phyloP scores from a whole-genome alignment of 1,284 basidiomycete genomes.

The Apiotrichum domesticum region DNA sequence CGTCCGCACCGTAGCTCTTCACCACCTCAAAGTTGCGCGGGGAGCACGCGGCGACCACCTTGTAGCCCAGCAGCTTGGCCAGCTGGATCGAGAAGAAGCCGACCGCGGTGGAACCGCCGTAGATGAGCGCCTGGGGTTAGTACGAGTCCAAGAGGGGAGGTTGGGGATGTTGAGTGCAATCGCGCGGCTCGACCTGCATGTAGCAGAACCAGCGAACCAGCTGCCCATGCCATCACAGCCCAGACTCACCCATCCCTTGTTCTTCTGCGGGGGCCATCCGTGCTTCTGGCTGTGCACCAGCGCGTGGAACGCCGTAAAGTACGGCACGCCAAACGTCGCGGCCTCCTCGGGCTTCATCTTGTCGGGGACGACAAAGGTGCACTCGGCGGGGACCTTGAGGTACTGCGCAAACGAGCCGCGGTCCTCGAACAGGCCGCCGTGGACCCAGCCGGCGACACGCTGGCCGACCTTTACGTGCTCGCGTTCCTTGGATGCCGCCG shows the following conservation, averaged over 20 bases:
- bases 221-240: no score
- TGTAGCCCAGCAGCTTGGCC: conserved; percentile 48
- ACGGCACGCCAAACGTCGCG: conserved; percentile 46
- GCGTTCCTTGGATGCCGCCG: not conserved
- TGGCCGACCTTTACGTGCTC: conserved; percentile 43
- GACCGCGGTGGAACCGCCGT: conserved; percentile 49
- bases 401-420: conserved; percentile 48
- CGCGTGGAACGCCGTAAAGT: conserved; percentile 16
- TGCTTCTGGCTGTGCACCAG: conserved; percentile 11
- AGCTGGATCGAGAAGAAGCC: conserved; percentile 51
- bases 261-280: conserved; percentile 12
- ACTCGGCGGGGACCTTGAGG: conserved; percentile 31
- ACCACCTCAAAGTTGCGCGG: conserved; percentile 47
- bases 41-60: conserved; percentile 48
- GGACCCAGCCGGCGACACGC: conserved; percentile 50
- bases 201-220: no score
- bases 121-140: conserved; percentile 43
- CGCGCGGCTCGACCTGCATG: not conserved
- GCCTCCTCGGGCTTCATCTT: conserved; percentile 42
- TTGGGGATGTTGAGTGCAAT: not conserved
- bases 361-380: conserved; percentile 26
- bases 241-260: conserved; percentile 22
- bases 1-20: conserved; percentile 50
- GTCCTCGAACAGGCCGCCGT: conserved; percentile 46
- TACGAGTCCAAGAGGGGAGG: not conserved